phyloP scores from a whole-genome alignment of 345 rosid species.

The Linum tenue region DNA sequence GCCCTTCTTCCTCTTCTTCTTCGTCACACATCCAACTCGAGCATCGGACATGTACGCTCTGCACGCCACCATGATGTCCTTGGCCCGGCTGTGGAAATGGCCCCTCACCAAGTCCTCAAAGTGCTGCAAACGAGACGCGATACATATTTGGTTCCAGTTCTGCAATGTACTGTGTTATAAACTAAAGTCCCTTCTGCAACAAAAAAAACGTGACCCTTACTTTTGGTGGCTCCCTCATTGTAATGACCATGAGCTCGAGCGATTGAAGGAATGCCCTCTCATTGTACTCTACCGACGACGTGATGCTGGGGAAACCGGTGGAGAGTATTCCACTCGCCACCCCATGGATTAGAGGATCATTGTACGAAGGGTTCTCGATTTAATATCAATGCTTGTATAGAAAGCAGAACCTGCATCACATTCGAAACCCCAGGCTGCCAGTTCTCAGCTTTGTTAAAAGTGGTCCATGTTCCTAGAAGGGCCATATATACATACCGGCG shows the following conservation, averaged over 20 bases:
- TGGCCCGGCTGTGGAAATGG: too few species aligned
- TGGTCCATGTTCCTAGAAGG: constrained; percentile 90
- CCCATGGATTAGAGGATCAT: constrained; percentile 71
- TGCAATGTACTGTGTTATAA: too few species aligned
- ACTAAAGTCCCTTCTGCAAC: too few species aligned
- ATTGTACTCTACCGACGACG: constrained; percentile 49
- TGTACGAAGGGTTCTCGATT: constrained; percentile 74
- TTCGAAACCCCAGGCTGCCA: constrained; percentile 79
- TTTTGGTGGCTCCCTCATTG: constrained; percentile 77
- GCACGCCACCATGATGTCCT: too few species aligned
- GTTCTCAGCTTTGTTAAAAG: constrained; percentile 49
- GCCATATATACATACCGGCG: too few species aligned
- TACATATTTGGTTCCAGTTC: too few species aligned
- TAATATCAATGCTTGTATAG: constrained; percentile 86
- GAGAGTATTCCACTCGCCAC: constrained; percentile 32
- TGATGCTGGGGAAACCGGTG: constrained; percentile 26
- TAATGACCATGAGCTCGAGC: constrained; percentile 59
- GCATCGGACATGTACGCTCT: too few species aligned
- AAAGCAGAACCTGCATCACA: constrained; percentile 81
- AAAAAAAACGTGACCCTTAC: too few species aligned
- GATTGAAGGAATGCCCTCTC: constrained; percentile 56
- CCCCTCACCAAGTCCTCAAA: too few species aligned
- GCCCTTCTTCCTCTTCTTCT: too few species aligned
- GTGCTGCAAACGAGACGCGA: too few species aligned
- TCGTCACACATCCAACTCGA: too few species aligned